Conservation (phyloP, 768 basidiomycete genomes). For the Tephrocybe sp. region DNA sequence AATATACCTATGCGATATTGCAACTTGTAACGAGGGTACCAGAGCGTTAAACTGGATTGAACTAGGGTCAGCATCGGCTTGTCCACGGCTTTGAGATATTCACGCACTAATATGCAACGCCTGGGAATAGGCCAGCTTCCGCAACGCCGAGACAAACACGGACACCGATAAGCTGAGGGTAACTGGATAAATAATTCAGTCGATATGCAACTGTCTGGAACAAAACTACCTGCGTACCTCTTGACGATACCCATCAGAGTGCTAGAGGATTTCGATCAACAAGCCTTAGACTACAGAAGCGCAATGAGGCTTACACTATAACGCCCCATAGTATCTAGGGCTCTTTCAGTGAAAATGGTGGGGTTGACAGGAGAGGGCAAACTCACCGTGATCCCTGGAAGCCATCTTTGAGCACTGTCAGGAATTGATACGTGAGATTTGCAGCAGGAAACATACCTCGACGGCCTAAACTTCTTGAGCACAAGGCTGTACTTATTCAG, state of each 20-base stretch:
- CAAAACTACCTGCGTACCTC: slow-evolving; percentile 33
- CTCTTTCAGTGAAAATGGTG: not conserved
- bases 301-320: slow-evolving; percentile 44
- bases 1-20: slow-evolving; percentile 62
- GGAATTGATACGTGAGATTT: not conserved
- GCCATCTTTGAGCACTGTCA: slow-evolving; percentile 40
- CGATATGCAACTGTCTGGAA: no score
- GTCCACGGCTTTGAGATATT: not conserved
- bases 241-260: slow-evolving; percentile 67
- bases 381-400: slow-evolving; percentile 61
- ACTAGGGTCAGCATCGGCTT: not conserved
- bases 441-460: slow-evolving; percentile 35
- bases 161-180: slow-evolving; percentile 56
- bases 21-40: slow-evolving; percentile 64
- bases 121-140: slow-evolving; percentile 73
- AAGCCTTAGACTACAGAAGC: not conserved
- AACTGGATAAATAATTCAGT: slow-evolving; percentile 32
- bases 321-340: slow-evolving; percentile 60
- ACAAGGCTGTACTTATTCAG: slow-evolving; percentile 35
- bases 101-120: slow-evolving; percentile 68
- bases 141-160: slow-evolving; percentile 61
- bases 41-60: slow-evolving; percentile 50
- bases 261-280: slow-evolving; percentile 22
- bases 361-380: not conserved
- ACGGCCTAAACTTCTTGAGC: slow-evolving; percentile 62